A percentile compares a stretch with the other conserved stretches of the same genome.
Evolutionary conservation across 1,139 yeast genomes (phyloP).

Genomic region (Kurtzmaniella quercitrusa): DNA sequence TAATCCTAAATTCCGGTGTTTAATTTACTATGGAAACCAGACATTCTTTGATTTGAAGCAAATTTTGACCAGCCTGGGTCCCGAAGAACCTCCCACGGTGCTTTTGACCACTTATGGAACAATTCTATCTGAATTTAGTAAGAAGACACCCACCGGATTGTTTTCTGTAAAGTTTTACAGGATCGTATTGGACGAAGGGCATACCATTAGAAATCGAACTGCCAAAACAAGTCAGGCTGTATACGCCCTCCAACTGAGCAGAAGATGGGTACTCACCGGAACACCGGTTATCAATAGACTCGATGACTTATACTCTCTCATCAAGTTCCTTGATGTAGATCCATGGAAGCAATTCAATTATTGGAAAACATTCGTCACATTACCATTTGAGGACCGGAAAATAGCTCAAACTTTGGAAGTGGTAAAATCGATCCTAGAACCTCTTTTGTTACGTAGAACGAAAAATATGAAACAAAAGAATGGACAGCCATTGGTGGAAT

Average conservation of each 20-base stretch:
- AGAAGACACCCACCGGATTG: slow-evolving; percentile 42
- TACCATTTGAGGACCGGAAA: slow-evolving; percentile 74
- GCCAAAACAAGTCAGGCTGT: slow-evolving; percentile 83
- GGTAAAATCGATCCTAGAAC: slow-evolving; percentile 80
- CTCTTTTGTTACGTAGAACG: slow-evolving; percentile 79
- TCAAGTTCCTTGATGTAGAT: slow-evolving; percentile 69
- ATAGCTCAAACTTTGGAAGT: slow-evolving; percentile 73
- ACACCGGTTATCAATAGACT: slow-evolving; percentile 89
- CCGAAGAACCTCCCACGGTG: slow-evolving; percentile 57
- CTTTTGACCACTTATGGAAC: slow-evolving; percentile 88
- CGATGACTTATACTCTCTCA: slow-evolving; percentile 79
- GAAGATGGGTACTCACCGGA: slow-evolving; percentile 89
- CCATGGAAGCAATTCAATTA: slow-evolving; percentile 88
- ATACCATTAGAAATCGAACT: slow-evolving; percentile 74
- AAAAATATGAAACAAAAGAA: slow-evolving; percentile 74
- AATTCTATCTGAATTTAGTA: slow-evolving; percentile 46
- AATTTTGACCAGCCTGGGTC: slow-evolving; percentile 29
- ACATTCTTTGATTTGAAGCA: slow-evolving; percentile 43
- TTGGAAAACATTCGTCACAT: slow-evolving; percentile 85
- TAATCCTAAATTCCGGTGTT: slow-evolving; percentile 38
- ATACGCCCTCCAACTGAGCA: slow-evolving; percentile 54
- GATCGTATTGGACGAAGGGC: slow-evolving; percentile 88
- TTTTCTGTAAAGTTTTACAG: slow-evolving; percentile 75
- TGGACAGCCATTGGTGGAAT: slow-evolving; percentile 70
- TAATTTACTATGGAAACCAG: slow-evolving; percentile 73